Evolutionary conservation across 1,139 yeast species (phyloP), one percentile per base, ranked within the genome.

Genomic region (Saccharomycopsis phalli): DNA sequence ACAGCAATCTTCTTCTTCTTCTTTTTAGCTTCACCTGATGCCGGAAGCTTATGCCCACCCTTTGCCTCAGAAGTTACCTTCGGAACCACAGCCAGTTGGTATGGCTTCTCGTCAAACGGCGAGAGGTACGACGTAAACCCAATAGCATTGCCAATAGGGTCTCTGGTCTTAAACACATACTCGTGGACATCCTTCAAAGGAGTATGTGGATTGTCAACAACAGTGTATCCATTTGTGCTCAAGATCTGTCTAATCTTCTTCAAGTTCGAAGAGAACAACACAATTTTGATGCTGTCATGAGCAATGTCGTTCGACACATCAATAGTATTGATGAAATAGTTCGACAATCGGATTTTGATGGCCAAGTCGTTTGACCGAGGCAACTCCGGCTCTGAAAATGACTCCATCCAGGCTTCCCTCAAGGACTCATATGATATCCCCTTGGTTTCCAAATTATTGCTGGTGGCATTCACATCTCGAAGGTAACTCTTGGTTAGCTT

Each of bases 381-480:
- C 57, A 46, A 68, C 57, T 51, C 77, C 81, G 51, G 76, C 81
- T 60, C 74, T 64, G 13, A 67, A 57, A 76, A 79, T 19, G 76
- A 63, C 53, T 80, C 82, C 36, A 81, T 55, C 91, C 93, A 81
- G 33, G 74, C 60, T 58, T 81, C 93, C 49, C 67, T 69, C 40
- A 76, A 53, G 1, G 87, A 79, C 49, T 78, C 83, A 45, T 65
- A 66, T 17, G 84, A 71, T 33, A 81, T 65, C 3, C 88, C 88
- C 10, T 45, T 55, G 32, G 47, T 52, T 35, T 49, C 59, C 30
- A 38, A 49, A 30, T 61, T 64, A 50, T 45, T 59, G 47, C 49
- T 50, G 47, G 55, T 55, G 47, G 48, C 57, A 32, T 65, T 60
- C 42, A 62, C 68, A 49, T 54, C 61, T 55, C 71, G 77, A 46